Evolutionary conservation across 306 rosid genomes (phyloP).

Genomic region (Vicia villosa): DNA sequence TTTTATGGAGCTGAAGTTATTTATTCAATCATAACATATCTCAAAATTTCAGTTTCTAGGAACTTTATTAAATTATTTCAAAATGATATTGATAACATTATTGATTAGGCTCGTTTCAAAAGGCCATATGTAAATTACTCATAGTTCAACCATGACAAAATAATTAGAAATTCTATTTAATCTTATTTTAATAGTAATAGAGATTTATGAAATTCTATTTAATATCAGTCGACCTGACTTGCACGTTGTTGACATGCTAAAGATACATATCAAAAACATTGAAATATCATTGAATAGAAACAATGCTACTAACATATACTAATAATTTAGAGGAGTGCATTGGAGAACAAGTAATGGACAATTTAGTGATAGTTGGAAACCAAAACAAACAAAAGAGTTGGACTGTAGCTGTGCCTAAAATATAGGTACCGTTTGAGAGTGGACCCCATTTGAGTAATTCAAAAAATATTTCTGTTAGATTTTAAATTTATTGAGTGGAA

Average conservation of each 20-base stretch:
- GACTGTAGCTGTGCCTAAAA: background rate
- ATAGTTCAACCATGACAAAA: too few species aligned
- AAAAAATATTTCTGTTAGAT: constrained; percentile 48
- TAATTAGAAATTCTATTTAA: too few species aligned
- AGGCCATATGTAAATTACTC: too few species aligned
- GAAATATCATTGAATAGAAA: background rate
- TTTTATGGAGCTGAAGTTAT: background rate
- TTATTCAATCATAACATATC: background rate
- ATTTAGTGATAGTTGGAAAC: constrained; percentile 44
- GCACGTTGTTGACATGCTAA: too few species aligned
- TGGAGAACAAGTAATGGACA: constrained; percentile 5
- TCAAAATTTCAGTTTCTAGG: background rate
- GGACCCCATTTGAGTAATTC: constrained; percentile 61
- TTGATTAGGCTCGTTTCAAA: too few species aligned
- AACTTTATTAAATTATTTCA: too few species aligned
- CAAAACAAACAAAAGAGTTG: constrained; percentile 24
- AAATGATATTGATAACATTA: background rate
- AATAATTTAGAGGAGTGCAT: background rate
- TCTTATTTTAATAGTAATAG: too few species aligned
- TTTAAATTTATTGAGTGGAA: constrained; percentile 66
- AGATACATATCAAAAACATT: background rate
- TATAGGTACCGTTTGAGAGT: constrained; percentile 58
- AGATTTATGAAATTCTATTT: too few species aligned
- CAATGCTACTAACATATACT: background rate
- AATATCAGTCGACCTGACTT: too few species aligned